These are phyloP conservation scores for Xylaria multiplex DNA, from an alignment of 2,329 filamentous ascomycete species.

Conservation along the genomic window DNA sequence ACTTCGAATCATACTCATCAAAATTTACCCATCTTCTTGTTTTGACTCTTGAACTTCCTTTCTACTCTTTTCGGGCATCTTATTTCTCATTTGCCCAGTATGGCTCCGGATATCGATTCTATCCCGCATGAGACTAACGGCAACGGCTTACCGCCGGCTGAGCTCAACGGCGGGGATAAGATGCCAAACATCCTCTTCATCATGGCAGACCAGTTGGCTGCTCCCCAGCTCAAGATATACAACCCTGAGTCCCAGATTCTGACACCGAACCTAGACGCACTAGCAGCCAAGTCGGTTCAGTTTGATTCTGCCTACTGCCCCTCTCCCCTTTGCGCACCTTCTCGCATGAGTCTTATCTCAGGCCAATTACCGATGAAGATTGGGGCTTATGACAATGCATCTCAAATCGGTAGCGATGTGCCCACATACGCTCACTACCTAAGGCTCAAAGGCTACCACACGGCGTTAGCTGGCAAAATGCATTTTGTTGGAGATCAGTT, in stretches of 20 bases:
- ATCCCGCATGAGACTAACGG: slow-evolving; percentile 59
- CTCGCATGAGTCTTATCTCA: slow-evolving; percentile 93
- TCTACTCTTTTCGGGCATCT: slow-evolving; percentile 22
- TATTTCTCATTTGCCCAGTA: slow-evolving; percentile 31
- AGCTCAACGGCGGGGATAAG: slow-evolving; percentile 43
- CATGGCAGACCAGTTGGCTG: slow-evolving; percentile 96
- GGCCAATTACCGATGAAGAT: slow-evolving; percentile 93
- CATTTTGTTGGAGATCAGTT: slow-evolving; percentile 96
- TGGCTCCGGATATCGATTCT: slow-evolving; percentile 81
- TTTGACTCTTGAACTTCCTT: slow-evolving; percentile 15
- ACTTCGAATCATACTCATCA: slow-evolving; percentile 15
- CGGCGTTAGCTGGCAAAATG: slow-evolving; percentile 93
- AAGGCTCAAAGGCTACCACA: slow-evolving; percentile 85
- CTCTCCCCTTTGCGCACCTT: slow-evolving; percentile 90
- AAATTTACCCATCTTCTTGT: neutral
- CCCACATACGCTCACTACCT: slow-evolving; percentile 95
- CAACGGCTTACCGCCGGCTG: slow-evolving; percentile 39
- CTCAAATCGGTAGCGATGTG: slow-evolving; percentile 82
- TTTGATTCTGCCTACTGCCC: slow-evolving; percentile 97
- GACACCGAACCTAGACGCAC: slow-evolving; percentile 86
- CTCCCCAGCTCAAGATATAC: slow-evolving; percentile 91
- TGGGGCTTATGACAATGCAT: slow-evolving; percentile 90
- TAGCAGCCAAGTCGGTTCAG: slow-evolving; percentile 84
- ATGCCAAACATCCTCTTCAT: slow-evolving; percentile 88
- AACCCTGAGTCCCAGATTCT: slow-evolving; percentile 89